A percentile compares a stretch with the other conserved stretches of the same genome.
Conservation (phyloP, 495 filamentous ascomycete genomes). For the Pseudoneurospora amorphoporcata region DNA sequence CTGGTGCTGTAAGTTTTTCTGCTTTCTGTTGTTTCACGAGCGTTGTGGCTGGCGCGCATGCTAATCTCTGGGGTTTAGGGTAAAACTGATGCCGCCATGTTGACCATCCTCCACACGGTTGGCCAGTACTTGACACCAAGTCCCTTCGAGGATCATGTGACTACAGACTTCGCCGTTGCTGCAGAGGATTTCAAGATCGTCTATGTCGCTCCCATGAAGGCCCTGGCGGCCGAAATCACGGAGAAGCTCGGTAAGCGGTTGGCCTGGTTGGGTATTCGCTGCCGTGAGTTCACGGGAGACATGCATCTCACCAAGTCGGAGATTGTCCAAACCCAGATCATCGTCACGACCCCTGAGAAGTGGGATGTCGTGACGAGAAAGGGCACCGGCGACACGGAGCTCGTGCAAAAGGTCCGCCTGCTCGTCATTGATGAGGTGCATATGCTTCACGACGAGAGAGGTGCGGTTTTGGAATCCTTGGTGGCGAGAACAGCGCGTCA, state of each 20-base stretch:
- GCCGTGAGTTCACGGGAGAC: conserved; percentile 89
- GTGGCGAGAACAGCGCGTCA: conserved; percentile 92
- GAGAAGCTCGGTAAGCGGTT: conserved; percentile 91
- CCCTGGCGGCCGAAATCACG: conserved; percentile 89
- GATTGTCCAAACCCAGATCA: conserved; percentile 91
- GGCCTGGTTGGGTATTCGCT: conserved; percentile 81
- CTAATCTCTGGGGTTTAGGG: conserved; percentile 29
- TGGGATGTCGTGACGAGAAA: conserved; percentile 98
- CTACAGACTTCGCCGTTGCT: conserved; percentile 65
- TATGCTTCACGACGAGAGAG: conserved; percentile 97
- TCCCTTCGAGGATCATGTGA: conserved; percentile 61
- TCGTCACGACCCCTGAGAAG: conserved; percentile 98
- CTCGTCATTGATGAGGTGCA: conserved; percentile 99
- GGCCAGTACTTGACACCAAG: conserved; percentile 73
- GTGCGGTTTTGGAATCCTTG: conserved; percentile 88
- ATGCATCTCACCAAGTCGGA: conserved; percentile 98
- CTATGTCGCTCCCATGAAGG: conserved; percentile 98
- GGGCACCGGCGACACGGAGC: conserved; percentile 91
- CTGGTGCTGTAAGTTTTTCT: conserved; percentile 58
- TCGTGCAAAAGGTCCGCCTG: conserved; percentile 92
- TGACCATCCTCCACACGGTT: conserved; percentile 83
- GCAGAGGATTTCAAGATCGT: conserved; percentile 94
- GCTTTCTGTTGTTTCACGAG: not conserved
- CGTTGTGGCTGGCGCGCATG: not conserved
- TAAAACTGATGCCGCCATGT: conserved; percentile 98